A percentile compares a stretch with the other conserved stretches of the same genome.
Evolutionary conservation across 257 asterid species (phyloP).

Genomic region (Voacanga thouarsii): DNA sequence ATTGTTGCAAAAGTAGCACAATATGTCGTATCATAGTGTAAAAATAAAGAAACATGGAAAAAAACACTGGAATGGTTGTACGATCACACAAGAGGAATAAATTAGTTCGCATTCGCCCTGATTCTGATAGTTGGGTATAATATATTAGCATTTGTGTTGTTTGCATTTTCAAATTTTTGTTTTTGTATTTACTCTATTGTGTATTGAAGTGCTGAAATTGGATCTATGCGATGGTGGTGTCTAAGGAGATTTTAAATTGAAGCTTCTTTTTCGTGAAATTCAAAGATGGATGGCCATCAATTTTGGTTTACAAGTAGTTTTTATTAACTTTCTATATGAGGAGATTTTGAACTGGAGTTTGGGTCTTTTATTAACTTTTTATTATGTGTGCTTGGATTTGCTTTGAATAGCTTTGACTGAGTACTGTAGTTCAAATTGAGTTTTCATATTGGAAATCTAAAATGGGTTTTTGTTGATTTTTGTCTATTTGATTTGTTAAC

Average conservation of each 20-base stretch:
- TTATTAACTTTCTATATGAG: too few relatives aligned
- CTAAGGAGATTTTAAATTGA: not conserved
- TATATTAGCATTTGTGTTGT: too few relatives aligned
- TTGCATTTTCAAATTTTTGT: constrained; percentile 10
- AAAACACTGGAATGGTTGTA: constrained; percentile 76
- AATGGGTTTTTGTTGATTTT: constrained; percentile 10
- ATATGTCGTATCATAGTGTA: not conserved
- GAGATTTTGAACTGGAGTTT: too few relatives aligned
- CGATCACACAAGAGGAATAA: constrained; percentile 80
- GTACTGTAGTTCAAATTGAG: constrained; percentile 2
- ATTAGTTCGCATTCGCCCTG: constrained; percentile 63
- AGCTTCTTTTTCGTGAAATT: too few relatives aligned
- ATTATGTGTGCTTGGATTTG: constrained; percentile 25
- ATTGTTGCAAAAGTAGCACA: not conserved
- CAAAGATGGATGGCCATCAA: too few relatives aligned
- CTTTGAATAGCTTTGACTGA: constrained; percentile 11
- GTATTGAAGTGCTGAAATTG: constrained; percentile 15
- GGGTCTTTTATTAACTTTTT: too few relatives aligned
- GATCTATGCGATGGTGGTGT: constrained; percentile 35
- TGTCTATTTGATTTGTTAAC: too few relatives aligned
- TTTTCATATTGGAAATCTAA: constrained; percentile 11
- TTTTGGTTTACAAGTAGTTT: too few relatives aligned
- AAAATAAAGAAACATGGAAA: constrained; percentile 48
- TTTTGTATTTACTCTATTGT: not conserved
- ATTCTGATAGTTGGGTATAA: constrained; percentile 74